Evolutionary conservation across 2,329 filamentous ascomycete species (phyloP).

Genomic region (Aaosphaeria pasadenensis): DNA sequence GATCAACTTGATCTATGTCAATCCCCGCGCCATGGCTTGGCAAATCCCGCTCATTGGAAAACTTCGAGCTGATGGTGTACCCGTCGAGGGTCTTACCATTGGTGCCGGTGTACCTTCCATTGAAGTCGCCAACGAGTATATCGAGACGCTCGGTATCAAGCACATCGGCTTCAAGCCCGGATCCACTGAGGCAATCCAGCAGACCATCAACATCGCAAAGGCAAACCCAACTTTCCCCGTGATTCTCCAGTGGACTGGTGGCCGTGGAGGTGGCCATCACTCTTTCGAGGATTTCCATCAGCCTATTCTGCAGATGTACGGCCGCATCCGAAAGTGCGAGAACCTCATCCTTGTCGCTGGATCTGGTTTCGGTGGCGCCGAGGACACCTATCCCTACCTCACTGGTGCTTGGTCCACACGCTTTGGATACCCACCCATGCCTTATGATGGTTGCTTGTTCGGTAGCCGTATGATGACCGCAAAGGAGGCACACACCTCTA

Average conservation of each 20-base stretch:
- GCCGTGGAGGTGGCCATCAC: constrained; percentile 50
- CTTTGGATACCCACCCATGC: constrained; percentile 46
- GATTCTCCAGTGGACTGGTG: constrained; percentile 50
- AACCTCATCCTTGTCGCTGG: constrained; percentile 49
- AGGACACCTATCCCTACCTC: constrained; percentile 48
- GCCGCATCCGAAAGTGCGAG: constrained; percentile 42
- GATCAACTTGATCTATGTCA: constrained; percentile 54
- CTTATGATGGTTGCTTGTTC: constrained; percentile 47
- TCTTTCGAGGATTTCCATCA: constrained; percentile 51
- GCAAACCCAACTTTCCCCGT: constrained; percentile 46
- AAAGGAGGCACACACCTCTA: constrained; percentile 45
- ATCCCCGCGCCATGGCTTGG: constrained; percentile 51
- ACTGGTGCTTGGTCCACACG: constrained; percentile 44
- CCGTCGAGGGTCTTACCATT: constrained; percentile 48
- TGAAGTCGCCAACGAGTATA: constrained; percentile 48
- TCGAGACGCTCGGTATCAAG: constrained; percentile 56
- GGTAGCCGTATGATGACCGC: constrained; percentile 49
- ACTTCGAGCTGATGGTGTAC: constrained; percentile 45
- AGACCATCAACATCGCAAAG: constrained; percentile 48
- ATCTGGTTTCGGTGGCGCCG: constrained; percentile 47
- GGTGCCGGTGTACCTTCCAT: constrained; percentile 49
- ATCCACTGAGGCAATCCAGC: constrained; percentile 44
- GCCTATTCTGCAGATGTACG: constrained; percentile 47
- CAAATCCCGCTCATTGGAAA: constrained; percentile 51
- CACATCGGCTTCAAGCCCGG: constrained; percentile 51